Evolutionary conservation across 2,329 filamentous ascomycete species (phyloP).

Genomic region (Thelonectria blattea): DNA sequence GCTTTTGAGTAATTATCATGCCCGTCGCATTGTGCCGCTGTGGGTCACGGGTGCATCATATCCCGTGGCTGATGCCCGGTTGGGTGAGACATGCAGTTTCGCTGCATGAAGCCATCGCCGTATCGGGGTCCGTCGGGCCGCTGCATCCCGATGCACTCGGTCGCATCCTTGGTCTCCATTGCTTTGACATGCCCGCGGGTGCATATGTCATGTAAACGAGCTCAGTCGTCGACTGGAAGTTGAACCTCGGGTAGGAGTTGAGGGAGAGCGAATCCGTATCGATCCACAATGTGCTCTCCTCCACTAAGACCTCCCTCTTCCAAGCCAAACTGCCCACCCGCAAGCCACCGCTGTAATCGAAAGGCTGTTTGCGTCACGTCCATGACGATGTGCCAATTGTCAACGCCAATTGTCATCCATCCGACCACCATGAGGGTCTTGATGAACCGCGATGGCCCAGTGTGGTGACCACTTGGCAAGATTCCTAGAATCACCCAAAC

Average conservation of each 20-base stretch:
- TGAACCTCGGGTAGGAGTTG: constrained; percentile 28
- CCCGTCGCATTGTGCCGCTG: constrained; percentile 18
- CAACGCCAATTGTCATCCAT: constrained; percentile 53
- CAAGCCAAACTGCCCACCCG: constrained; percentile 27
- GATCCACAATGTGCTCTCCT: constrained; percentile 36
- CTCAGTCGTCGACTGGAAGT: constrained; percentile 24
- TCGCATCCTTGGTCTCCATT: background rate
- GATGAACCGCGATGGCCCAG: constrained; percentile 51
- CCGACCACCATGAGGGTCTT: constrained; percentile 53
- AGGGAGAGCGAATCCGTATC: constrained; percentile 35
- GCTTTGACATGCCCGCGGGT: background rate
- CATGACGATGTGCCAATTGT: constrained; percentile 55
- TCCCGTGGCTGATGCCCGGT: constrained; percentile 3
- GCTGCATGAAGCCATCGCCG: constrained; percentile 2
- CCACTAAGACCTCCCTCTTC: constrained; percentile 29
- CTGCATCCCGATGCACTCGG: background rate
- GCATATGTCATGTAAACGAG: background rate
- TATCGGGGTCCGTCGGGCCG: constrained; percentile 2
- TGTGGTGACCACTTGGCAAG: constrained; percentile 47
- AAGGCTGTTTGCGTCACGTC: constrained; percentile 46
- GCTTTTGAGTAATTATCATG: constrained; percentile 20
- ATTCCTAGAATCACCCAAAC: constrained; percentile 55
- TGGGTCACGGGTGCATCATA: constrained; percentile 11
- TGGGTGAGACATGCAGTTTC: constrained; percentile 34
- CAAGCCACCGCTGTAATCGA: constrained; percentile 52